Evolutionary conservation across 495 filamentous ascomycete genomes (phyloP).

Genomic region (Acidiella bohemica): DNA sequence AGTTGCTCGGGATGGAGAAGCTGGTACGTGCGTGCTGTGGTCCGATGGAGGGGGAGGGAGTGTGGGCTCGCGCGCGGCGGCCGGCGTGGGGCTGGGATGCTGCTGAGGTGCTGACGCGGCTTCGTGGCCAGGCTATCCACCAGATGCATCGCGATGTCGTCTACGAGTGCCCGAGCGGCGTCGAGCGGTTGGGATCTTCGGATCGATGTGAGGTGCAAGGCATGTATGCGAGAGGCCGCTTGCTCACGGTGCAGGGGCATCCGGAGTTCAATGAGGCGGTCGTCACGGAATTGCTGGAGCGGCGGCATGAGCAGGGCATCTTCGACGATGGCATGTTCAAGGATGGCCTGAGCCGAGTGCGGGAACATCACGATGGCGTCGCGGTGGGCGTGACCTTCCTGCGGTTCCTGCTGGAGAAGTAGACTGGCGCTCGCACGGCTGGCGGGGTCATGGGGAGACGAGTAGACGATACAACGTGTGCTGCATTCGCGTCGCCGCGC

Average conservation of each 20-base stretch:
- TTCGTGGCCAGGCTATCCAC: not conserved
- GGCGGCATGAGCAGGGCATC: not conserved
- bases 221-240: not conserved
- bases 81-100: too few species aligned
- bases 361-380: not conserved
- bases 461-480: constrained; percentile 6
- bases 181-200: not conserved
- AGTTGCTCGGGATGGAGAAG: not conserved
- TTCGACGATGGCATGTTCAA: not conserved
- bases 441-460: not conserved
- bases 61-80: too few species aligned
- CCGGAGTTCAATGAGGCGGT: not conserved
- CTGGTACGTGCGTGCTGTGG: not conserved
- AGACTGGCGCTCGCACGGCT: not conserved
- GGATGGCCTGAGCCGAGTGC: not conserved
- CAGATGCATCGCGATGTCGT: not conserved
- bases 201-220: not conserved
- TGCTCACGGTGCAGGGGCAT: not conserved
- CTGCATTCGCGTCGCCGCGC: too few species aligned
- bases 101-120: not conserved
- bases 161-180: not conserved
- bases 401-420: not conserved
- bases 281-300: not conserved
- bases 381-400: not conserved
- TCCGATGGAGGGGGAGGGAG: not conserved